These are phyloP conservation scores for Elsinoe necatrix DNA, from an alignment of 2,329 filamentous ascomycete genomes.

Conservation along the genomic window DNA sequence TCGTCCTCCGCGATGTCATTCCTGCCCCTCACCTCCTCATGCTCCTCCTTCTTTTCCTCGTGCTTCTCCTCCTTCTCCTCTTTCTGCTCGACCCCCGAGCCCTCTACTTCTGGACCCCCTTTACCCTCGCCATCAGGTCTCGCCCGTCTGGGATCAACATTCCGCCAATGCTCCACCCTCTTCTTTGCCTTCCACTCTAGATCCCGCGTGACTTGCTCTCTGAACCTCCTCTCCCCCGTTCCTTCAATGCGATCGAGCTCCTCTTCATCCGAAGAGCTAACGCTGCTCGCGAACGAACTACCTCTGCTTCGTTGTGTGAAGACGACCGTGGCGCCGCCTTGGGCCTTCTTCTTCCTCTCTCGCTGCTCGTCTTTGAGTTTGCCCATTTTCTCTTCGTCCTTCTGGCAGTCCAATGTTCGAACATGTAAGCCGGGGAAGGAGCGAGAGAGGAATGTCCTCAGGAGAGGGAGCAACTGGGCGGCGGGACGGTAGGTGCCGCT, in stretches of 20 bases:
- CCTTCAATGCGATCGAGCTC: constrained; percentile 39
- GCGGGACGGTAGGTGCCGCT: constrained; percentile 89
- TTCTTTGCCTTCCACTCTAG: constrained; percentile 13
- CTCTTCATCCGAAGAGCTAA: constrained; percentile 51
- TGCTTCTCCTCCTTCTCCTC: not conserved
- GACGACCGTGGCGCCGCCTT: constrained; percentile 33
- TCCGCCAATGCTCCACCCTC: constrained; percentile 11
- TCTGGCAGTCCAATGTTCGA: constrained; percentile 62
- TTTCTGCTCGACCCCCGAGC: too few species aligned
- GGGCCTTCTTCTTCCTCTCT: constrained; percentile 60
- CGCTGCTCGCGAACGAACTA: constrained; percentile 35
- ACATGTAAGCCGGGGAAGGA: constrained; percentile 74
- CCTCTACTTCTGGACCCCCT: not conserved
- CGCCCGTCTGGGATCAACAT: not conserved
- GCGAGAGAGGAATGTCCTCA: constrained; percentile 59
- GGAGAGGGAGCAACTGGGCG: constrained; percentile 60
- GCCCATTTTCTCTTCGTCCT: constrained; percentile 61
- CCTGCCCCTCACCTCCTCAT: not conserved
- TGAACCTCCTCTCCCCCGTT: constrained; percentile 1
- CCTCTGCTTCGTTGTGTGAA: constrained; percentile 26
- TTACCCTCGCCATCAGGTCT: not conserved
- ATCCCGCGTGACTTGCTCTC: constrained; percentile 16
- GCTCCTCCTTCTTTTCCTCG: not conserved
- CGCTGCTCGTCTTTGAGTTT: constrained; percentile 70
- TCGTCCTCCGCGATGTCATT: not conserved